A percentile compares a stretch with the other conserved stretches of the same genome.
Conservation (phyloP, 495 filamentous ascomycete species). For the Daldinia bambusicola region DNA sequence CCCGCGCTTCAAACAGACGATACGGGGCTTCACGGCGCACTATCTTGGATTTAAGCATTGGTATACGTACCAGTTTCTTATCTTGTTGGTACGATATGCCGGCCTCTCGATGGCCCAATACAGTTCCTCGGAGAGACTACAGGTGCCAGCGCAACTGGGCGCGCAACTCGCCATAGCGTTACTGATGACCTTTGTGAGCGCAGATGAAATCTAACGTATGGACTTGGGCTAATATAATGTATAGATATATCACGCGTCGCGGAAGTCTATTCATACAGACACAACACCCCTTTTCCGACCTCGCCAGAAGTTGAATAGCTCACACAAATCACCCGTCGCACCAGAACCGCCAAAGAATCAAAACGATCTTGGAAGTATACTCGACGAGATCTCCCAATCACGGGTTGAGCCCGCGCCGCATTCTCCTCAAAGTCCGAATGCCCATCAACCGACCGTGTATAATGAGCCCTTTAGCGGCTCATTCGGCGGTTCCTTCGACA, state of each 20-base stretch:
- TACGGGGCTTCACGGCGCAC: slow-evolving; percentile 69
- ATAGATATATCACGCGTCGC: slow-evolving; percentile 59
- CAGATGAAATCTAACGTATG: slow-evolving; percentile 1
- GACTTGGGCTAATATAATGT: slow-evolving; percentile 45
- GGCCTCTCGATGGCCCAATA: slow-evolving; percentile 62
- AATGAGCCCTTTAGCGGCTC: background rate
- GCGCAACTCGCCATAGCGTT: slow-evolving; percentile 67
- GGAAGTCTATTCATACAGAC: slow-evolving; percentile 62
- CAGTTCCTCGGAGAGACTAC: slow-evolving; percentile 53
- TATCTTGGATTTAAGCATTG: slow-evolving; percentile 73
- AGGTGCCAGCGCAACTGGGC: slow-evolving; percentile 54
- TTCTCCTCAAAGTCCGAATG: slow-evolving; percentile 16
- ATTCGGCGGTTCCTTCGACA: background rate
- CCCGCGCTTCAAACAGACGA: slow-evolving; percentile 70
- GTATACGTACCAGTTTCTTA: slow-evolving; percentile 73
- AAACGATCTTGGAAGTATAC: slow-evolving; percentile 51
- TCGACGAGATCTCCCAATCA: slow-evolving; percentile 55
- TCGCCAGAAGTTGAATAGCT: slow-evolving; percentile 43
- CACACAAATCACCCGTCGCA: slow-evolving; percentile 10
- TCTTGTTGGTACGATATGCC: slow-evolving; percentile 66
- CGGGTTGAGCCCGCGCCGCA: slow-evolving; percentile 8
- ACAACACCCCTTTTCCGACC: slow-evolving; percentile 67
- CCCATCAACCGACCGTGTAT: background rate
- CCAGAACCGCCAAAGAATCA: slow-evolving; percentile 15
- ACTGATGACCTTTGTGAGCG: slow-evolving; percentile 66